Conservation (phyloP, 306 rosid genomes). For the apple (Malus domestica) region ASM211411v1 NC_041799.1:40879501-40880000, state of each 20-base stretch:
- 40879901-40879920: background rate
- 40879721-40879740: slow-evolving; percentile 57
- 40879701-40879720: slow-evolving; percentile 72
- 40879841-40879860: slow-evolving; percentile 92
- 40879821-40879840: slow-evolving; percentile 66
- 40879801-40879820: slow-evolving; percentile 59
- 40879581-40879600: too few relatives aligned
- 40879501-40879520: slow-evolving; percentile 88
- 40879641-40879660: slow-evolving; percentile 60
- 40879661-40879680: slow-evolving; percentile 80
- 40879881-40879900: slow-evolving; percentile 49
- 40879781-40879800: slow-evolving; percentile 42
- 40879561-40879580: slow-evolving; percentile 40
- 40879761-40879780: slow-evolving; percentile 65
- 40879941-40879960: too few relatives aligned
- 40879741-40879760: slow-evolving; percentile 70
- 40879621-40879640: slow-evolving; percentile 1
- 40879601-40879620: background rate
- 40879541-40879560: slow-evolving; percentile 79
- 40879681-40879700: slow-evolving; percentile 93
- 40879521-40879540: slow-evolving; percentile 67
- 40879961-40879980: too few relatives aligned
- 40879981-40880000: too few relatives aligned
- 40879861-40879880: slow-evolving; percentile 58
- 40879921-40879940: too few relatives aligned